phyloP scores from a whole-genome alignment of 768 basidiomycete species.

The Rhizopogon rudus region DNA sequence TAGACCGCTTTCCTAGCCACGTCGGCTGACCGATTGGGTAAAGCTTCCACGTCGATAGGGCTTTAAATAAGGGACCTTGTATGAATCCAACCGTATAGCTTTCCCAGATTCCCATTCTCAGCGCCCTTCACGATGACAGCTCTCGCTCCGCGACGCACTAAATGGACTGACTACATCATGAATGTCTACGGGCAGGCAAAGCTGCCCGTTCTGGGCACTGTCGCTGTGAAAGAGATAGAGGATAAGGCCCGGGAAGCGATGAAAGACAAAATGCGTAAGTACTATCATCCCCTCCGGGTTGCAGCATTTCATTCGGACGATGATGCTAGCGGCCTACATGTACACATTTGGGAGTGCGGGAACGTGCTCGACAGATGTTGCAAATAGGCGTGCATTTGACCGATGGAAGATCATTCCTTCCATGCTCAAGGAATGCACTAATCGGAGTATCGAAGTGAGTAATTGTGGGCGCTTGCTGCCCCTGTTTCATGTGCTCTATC shows the following conservation, averaged over 20 bases:
- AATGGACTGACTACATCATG: conserved; percentile 22
- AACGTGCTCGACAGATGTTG: conserved; percentile 55
- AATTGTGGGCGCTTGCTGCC: neutral
- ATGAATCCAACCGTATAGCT: no score
- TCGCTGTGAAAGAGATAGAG: conserved; percentile 58
- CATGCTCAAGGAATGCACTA: conserved; percentile 62
- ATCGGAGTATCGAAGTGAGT: conserved; percentile 55
- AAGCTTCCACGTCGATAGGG: no score
- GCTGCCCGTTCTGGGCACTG: conserved; percentile 45
- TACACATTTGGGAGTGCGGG: conserved; percentile 81
- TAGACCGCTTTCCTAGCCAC: neutral
- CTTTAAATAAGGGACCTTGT: neutral
- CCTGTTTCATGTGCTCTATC: neutral
- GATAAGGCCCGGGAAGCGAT: conserved; percentile 59
- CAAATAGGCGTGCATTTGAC: conserved; percentile 60
- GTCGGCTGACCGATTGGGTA: neutral
- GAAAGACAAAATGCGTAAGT: conserved; percentile 51
- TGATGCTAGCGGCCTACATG: conserved; percentile 53
- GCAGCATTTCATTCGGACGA: neutral
- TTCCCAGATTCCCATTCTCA: neutral
- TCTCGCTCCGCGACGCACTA: conserved; percentile 11
- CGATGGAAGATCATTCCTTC: conserved; percentile 76
- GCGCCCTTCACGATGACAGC: conserved; percentile 12
- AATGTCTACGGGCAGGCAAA: conserved; percentile 15
- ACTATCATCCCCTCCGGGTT: neutral